Evolutionary conservation across 179 eudicot genomes (phyloP).

Genomic region (Spergularia azorica): DNA sequence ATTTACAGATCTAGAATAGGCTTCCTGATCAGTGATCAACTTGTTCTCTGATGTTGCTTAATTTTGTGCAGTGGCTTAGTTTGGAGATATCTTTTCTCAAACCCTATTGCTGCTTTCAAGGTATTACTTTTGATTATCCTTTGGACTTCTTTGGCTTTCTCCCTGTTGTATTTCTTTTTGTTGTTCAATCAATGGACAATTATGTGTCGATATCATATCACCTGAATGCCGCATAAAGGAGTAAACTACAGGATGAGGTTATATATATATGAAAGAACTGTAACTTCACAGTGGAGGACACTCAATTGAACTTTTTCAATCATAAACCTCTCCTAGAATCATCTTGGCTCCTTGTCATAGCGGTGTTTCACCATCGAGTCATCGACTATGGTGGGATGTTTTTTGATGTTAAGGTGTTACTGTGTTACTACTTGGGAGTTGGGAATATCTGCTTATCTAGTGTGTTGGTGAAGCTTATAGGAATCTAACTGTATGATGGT

Average conservation of each 20-base stretch:
- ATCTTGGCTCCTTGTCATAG: neutral
- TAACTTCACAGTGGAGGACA: too few species aligned
- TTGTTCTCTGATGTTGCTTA: slow-evolving; percentile 10
- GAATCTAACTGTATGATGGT: too few species aligned
- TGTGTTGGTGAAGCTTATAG: too few species aligned
- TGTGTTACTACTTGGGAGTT: too few species aligned
- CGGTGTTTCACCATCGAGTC: slow-evolving; percentile 4
- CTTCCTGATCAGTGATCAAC: slow-evolving; percentile 7
- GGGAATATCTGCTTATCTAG: too few species aligned
- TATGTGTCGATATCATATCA: too few species aligned
- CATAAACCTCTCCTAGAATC: neutral
- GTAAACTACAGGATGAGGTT: too few species aligned
- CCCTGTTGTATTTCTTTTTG: neutral
- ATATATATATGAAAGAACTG: too few species aligned
- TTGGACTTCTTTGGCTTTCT: neutral
- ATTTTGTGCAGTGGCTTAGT: slow-evolving; percentile 69
- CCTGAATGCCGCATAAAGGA: neutral
- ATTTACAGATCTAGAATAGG: neutral
- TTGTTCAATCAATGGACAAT: too few species aligned
- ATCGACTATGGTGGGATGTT: neutral
- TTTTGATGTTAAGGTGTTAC: too few species aligned
- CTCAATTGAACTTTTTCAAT: too few species aligned
- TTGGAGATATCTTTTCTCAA: slow-evolving; percentile 86
- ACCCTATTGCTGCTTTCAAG: slow-evolving; percentile 94
- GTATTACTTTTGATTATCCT: slow-evolving; percentile 29